Evolutionary conservation across 768 basidiomycete genomes (phyloP), one percentile per base, ranked within the genome.

Genomic region (Amanita thiersii): DNA sequence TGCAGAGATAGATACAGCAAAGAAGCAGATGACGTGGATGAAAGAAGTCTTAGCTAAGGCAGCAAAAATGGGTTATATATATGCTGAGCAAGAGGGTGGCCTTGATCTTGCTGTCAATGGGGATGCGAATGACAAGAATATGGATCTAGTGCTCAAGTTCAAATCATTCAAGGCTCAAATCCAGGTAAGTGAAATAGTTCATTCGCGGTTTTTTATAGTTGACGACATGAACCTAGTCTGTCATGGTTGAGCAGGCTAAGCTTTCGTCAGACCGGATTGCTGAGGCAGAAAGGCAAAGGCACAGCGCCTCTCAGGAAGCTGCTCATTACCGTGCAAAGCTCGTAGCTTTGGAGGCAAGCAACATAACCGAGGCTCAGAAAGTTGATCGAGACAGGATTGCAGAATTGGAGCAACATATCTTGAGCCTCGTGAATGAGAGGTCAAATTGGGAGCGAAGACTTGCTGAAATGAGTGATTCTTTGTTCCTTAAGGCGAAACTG

Each of bases 301-400:
- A 70, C 5, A 81, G 76, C 31, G 96, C 96, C 1, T 63, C 86
- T 5, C 89, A 98, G 60, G 96, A 99, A 61, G 86, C 93, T 2
- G 89, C 92, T 1, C 97, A 86, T 64, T 96, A 92, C 57, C 88
- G 93, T 37, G 88, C 93, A 35, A 97, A 98, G 63, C 66, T 94
- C n/a, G 74, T 80, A 2, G 91, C 94, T 0, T 62, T 89, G 38
- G 96, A 98, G 57, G 63, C 74, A 1, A 70, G 74, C 32, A 74
- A 78, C 12, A 73, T 81, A 7, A 55, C 63, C 4, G 92, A 94
- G 24, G 54, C 79, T 2, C 62, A 68, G 23, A 79, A 79, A 20
- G 56, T 93, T 4, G 92, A 96, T 49, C 77, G 80, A 8, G 85
- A 90, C 37, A 86, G 91, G 26, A 61, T 81, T 14, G 55, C 68